A percentile compares a stretch with the other conserved stretches of the same genome.
phyloP scores from a whole-genome alignment of 2,329 filamentous ascomycete genomes.

The Botrytis porri region DNA sequence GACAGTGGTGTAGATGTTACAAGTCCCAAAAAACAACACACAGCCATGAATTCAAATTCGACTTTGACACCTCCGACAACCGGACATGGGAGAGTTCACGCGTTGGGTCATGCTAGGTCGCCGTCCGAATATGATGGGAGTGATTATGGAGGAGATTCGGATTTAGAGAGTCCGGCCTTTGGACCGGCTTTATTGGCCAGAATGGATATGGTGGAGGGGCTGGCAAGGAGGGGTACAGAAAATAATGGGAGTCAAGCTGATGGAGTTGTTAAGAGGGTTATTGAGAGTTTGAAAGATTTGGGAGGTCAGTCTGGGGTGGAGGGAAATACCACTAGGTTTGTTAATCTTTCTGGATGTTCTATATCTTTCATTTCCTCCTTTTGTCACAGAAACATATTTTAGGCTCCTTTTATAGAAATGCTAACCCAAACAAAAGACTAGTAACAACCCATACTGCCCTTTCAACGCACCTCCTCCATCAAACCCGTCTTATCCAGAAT shows the following conservation, averaged over 20 bases:
- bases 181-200: constrained; percentile 63
- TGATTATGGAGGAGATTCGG: constrained; percentile 70
- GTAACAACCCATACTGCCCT: constrained; percentile 74
- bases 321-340: constrained; percentile 66
- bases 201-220: constrained; percentile 69
- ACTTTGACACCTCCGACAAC: constrained; percentile 27
- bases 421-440: constrained; percentile 48
- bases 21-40: constrained; percentile 25
- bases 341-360: constrained; percentile 9
- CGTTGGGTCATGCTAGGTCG: constrained; percentile 51
- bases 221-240: constrained; percentile 64
- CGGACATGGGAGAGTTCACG: constrained; percentile 41
- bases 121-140: constrained; percentile 67
- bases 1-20: constrained; percentile 40
- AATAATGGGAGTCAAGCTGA: constrained; percentile 63
- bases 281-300: constrained; percentile 67
- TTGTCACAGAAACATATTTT: neutral
- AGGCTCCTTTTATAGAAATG: neutral
- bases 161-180: constrained; percentile 67
- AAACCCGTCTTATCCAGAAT: constrained; percentile 72
- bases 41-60: constrained; percentile 25
- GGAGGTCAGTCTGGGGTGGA: constrained; percentile 71
- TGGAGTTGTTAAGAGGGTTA: constrained; percentile 65
- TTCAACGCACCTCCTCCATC: constrained; percentile 70
- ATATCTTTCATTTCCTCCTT: too few relatives aligned